Evolutionary conservation across 78 protist genomes (phyloP).

Genomic region (Dictyostelium brefeldianum): DNA sequence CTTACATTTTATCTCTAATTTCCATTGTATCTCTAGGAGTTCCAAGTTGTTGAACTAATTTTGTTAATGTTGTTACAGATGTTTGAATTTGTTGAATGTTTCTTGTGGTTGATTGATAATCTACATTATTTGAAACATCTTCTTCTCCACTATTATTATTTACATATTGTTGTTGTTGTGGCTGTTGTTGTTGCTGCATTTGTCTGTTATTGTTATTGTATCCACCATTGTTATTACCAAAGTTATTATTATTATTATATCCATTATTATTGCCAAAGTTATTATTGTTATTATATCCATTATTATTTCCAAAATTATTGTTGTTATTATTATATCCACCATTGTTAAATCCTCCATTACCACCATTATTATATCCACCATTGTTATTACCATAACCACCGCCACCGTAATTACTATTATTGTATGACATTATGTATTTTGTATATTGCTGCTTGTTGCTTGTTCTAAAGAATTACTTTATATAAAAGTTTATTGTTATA

Average conservation of each 20-base stretch:
- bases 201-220: conserved; percentile 2
- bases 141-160: conserved; percentile 19
- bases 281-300: background rate
- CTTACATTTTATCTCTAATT: conserved; percentile 74
- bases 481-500: background rate
- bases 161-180: background rate
- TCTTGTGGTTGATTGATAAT: conserved; percentile 55
- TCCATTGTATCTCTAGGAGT: conserved; percentile 69
- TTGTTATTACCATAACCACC: conserved; percentile 1
- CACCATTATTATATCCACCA: conserved; percentile 27
- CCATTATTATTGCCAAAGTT: background rate
- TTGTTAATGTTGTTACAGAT: conserved; percentile 24
- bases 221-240: conserved; percentile 31
- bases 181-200: background rate
- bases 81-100: conserved; percentile 58
- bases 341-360: background rate
- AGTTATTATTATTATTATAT: background rate
- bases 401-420: background rate
- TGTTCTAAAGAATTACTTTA: background rate
- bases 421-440: background rate
- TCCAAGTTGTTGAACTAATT: conserved; percentile 69
- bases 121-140: conserved; percentile 36
- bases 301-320: conserved; percentile 24
- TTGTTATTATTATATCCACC: conserved; percentile 1
- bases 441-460: background rate